Base-by-base conservation (phyloP, 2,329 filamentous ascomycete genomes). In the Ceratocystis smalleyi region DNA sequence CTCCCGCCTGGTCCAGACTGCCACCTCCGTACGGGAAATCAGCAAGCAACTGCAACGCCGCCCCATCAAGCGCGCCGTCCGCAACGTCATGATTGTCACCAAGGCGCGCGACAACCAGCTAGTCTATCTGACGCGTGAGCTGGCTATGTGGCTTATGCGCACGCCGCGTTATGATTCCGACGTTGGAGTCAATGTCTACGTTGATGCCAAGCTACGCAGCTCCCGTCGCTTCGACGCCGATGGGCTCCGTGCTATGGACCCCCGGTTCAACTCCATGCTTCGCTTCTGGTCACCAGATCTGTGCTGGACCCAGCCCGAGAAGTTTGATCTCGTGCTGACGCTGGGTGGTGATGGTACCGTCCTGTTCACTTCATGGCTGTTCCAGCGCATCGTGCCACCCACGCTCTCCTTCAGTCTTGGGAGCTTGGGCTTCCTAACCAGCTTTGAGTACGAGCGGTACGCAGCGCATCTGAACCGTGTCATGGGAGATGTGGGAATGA, bases 81-180 rank as follows among this genome's bases (percentile, higher is more conserved):
- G 84, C 71, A 96, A 90, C 73, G 83, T 99, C 71, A 97, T 99
- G 94, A 96, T 99, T 71, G 89, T 99, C 68, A 99, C 94, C 67
- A 99, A 97, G 76, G 94, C 94, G 24, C 85, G 94, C 68, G 94
- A 99, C 76, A 97, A 99, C 72, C 85, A 89, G 69, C 81, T 99
- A 17, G 92, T 99, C 43, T 83, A 88, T 69, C 79, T 96, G 69
- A 99, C 94, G 1, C 83, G 89, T 66, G 91, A 99, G 73, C 78
- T 99, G 66, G 80, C 92, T 10, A 83, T 86, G 69, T 99, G 92
- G 90, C 80, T 99, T 43, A 81, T 99, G 67, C 83, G 82, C 67
- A 96, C 91, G 2, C 91, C 94, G 12, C 84, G 94, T 59, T 96
- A 99, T 73, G 90, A 90, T 54, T 90, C 84, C 63, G 86, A 94